These are phyloP conservation scores for Penicillium vulpinum DNA, from an alignment of 2,329 filamentous ascomycete species.

Conservation along the genomic window DNA sequence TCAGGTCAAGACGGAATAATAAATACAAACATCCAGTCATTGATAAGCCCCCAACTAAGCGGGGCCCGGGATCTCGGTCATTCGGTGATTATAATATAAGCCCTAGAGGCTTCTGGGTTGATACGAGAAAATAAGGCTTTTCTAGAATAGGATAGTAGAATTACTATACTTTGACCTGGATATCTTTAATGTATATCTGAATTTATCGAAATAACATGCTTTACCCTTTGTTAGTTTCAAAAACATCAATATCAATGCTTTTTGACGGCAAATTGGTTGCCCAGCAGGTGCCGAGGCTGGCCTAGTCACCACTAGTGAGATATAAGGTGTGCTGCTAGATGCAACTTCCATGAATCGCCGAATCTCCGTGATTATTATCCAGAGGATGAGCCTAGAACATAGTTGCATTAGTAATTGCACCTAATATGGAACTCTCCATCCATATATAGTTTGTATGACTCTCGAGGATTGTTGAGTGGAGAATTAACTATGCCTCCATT, in stretches of 20 bases:
- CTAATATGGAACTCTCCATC: too few species aligned
- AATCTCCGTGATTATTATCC: neutral
- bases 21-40: neutral
- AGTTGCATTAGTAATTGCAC: too few species aligned
- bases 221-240: neutral
- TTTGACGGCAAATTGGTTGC: neutral
- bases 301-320: neutral
- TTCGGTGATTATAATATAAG: neutral
- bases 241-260: neutral
- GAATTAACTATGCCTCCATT: too few species aligned
- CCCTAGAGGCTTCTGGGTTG: neutral
- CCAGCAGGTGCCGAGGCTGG: neutral
- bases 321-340: neutral
- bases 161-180: neutral
- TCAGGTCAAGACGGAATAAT: neutral
- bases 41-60: conserved; percentile 23
- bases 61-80: conserved; percentile 8
- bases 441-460: too few species aligned
- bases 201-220: neutral
- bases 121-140: neutral
- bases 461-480: too few species aligned
- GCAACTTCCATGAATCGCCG: neutral
- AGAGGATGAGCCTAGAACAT: neutral
- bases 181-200: too few species aligned
- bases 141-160: neutral